Evolutionary conservation across 1,284 basidiomycete species (phyloP), one percentile per base, ranked within the genome.

Genomic region (Ganoderma boninense): DNA sequence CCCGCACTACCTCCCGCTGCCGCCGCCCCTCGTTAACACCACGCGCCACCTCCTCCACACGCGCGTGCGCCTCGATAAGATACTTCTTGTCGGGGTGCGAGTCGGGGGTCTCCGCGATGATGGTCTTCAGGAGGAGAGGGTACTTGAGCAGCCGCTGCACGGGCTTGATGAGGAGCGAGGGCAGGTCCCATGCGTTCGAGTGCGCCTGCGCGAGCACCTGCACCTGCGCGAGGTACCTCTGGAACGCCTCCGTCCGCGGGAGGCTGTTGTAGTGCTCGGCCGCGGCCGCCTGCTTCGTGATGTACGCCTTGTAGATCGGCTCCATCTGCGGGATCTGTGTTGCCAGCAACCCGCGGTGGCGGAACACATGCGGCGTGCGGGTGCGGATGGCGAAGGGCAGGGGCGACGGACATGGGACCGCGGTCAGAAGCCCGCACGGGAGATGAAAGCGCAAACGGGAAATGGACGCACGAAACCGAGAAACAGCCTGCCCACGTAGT

Each of bases 81-180:
- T 86, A 86, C 60, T 85, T 85, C 77, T 91, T 92, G 81, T 97
- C 96, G 0, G 88, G 85, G 79, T 97, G 95, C 14, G 84, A 82
- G 35, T 91, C 88, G 1, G 92, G 90, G 0, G 97, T 98, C 77
- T 91, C 91, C 49, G 92, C 89, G 63, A 94, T 87, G 69, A 98
- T 92, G 64, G 95, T 91, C 23, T 84, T 83, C 49, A 98, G 90
- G 23, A 98, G 88, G 14, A 98, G 87, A 0, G 97, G 93, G 79
- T 98, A 98, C 80, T 97, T 98, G 74, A 96, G 89, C 62, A 97
- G 86, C n/a, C 95, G 89, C 77, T 97, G 96, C 8, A 97, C 93
- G 42, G 96, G 96, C 80, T 83, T 95, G 81, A 96, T 98, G 70
- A 98, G 90, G 71, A 98, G 88, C 0, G 96, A 97, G 8, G 94